Base-by-base conservation (phyloP, 345 rosid species). In the Euphorbia tirucalli region DNA sequence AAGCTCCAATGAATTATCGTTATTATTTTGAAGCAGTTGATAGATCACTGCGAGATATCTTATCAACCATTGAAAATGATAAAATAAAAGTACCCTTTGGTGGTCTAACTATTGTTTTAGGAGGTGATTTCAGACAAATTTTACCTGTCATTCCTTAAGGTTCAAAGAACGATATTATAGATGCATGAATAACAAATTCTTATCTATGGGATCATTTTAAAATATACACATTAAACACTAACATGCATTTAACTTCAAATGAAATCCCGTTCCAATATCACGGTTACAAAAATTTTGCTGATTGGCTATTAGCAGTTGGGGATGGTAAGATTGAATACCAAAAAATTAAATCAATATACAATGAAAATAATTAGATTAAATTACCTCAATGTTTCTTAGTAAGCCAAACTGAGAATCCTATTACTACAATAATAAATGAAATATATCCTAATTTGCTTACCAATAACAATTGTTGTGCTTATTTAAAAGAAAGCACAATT, bases 1-100 rank as follows among this genome's bases (percentile, higher is more conserved):
- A 74, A 16, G 61, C 68, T 0, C 74, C 74, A 0, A 79, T 71
- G 68, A 48, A 19, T 0, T 27, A 71, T 21, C 61, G 15, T 14
- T 2, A 11, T 15, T 59, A 68, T 46, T 78, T 69, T 5, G 56
- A 57, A 59, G 9, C 52, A 37, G 41, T 7, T n/a, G 54, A 64
- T 43, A 8, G 52, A 22, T 1, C 66, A 32, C 2, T 63, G 25
- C 18, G 66, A 35, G 66, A 63, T 63, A 22, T n/a, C 1, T 22
- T 64, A n/a, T 41, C 44, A 2, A 16, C 1, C 10, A n/a, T 0
- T 7, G 0, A 3, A 9, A 52, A 5, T 3, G 43, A 2, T 10
- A 30, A n/a, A n/a, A 11, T n/a, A 31, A 11, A 2, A 1, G 1
- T n/a, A 55, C 28, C 11, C 0, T 55, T 55, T 21, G 28, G 59